Evolutionary conservation across 2,329 filamentous ascomycete genomes (phyloP).

Genomic region (Aureobasidium zeae): DNA sequence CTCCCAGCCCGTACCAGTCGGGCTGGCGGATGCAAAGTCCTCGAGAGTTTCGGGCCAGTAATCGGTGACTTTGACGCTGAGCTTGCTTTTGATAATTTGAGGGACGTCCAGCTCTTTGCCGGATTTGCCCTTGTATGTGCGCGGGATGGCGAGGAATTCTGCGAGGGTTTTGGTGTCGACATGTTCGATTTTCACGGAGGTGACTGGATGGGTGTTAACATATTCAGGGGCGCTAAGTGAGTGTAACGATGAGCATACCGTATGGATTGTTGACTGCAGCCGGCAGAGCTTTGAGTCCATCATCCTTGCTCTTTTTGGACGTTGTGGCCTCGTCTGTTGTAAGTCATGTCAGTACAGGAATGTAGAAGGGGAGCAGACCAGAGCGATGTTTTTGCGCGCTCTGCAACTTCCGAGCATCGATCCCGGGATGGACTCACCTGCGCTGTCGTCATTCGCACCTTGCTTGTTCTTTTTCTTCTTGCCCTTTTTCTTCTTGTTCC

Average conservation of each 20-base stretch:
- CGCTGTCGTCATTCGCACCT: conserved; percentile 26
- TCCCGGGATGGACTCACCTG: neutral
- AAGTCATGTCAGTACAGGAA: too few relatives aligned
- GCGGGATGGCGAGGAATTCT: conserved; percentile 39
- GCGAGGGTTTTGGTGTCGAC: conserved; percentile 33
- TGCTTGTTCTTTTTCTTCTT: conserved; percentile 28
- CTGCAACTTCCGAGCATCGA: too few relatives aligned
- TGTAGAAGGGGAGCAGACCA: too few relatives aligned
- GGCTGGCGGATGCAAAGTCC: conserved; percentile 52
- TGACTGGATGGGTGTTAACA: conserved; percentile 32
- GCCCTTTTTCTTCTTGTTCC: conserved; percentile 25
- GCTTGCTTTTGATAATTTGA: conserved; percentile 62
- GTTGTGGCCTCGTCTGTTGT: too few relatives aligned
- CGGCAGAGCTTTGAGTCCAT: too few relatives aligned
- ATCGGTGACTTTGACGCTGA: conserved; percentile 68
- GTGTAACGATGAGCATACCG: neutral
- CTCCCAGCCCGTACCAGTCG: conserved; percentile 50
- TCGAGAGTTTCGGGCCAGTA: conserved; percentile 62
- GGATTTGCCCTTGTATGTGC: neutral
- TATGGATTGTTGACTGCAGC: neutral
- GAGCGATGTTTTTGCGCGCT: too few relatives aligned
- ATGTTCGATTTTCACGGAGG: conserved; percentile 36
- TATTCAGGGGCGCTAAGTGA: too few relatives aligned
- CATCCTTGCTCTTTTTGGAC: neutral
- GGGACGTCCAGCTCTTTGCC: conserved; percentile 50